phyloP scores from a whole-genome alignment of 306 rosid species.

The Vachellia pachyceras region DNA sequence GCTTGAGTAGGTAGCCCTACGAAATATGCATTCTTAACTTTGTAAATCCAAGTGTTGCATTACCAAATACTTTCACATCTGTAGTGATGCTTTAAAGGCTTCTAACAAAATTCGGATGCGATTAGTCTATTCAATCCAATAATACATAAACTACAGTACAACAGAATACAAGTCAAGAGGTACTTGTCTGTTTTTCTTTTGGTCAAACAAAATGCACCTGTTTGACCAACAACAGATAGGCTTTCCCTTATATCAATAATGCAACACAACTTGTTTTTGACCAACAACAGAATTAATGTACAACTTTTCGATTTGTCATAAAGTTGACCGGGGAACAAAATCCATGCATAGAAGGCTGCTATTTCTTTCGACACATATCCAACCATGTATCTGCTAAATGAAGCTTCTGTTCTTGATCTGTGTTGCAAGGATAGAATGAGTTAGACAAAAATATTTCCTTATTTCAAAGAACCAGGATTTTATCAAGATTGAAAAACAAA shows the following conservation, averaged over 20 bases:
- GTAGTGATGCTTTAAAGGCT: not conserved
- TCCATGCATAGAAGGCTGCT: not conserved
- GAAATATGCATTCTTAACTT: not conserved
- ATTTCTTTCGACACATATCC: not conserved
- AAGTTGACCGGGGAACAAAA: not conserved
- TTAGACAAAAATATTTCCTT: not conserved
- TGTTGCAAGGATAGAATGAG: not conserved
- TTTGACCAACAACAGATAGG: not conserved
- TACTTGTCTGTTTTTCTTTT: not conserved
- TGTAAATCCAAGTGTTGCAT: not conserved
- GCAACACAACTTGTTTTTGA: not conserved
- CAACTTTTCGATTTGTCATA: not conserved
- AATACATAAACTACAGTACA: slow-evolving; percentile 1
- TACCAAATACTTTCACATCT: not conserved
- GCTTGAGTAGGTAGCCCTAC: not conserved
- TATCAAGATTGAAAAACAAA: not conserved
- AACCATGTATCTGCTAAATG: slow-evolving; percentile 3
- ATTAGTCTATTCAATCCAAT: slow-evolving; percentile 7
- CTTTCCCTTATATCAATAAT: not conserved
- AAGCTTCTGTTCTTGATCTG: slow-evolving; percentile 11
- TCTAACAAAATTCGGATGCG: slow-evolving; percentile 5
- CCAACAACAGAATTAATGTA: not conserved
- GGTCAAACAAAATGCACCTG: not conserved
- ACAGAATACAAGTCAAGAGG: not conserved
- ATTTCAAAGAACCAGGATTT: not conserved